Evolutionary conservation across 208 protist genomes (phyloP), one percentile per base, ranked within the genome.

Genomic region (Wallacemonas sp.): DNA sequence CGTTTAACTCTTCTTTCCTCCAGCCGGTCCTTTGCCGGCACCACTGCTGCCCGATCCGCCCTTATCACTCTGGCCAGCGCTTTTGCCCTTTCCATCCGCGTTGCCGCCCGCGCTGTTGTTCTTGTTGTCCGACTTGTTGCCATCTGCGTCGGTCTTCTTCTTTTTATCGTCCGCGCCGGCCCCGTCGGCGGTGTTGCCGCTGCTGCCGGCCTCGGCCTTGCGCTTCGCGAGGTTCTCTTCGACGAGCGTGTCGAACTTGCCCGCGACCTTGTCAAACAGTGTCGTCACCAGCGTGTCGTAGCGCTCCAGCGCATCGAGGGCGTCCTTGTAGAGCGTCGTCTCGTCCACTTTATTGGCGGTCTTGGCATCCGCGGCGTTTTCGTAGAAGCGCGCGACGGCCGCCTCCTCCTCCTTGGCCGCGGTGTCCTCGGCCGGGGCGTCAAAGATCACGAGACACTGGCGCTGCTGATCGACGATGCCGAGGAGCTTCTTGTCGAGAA

Each of bases 401-500:
- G 47, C 62, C 21, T 61, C 54, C 48, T 70, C 65, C 56, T 48
- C 56, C 65, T 66, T 41, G 65, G 19, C 52, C 55, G 36, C 32
- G 2, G 30, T 47, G 8, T 57, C 56, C 43, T 78, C 55, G 17
- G 82, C 75, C 11, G 78, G 65, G n/a, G 92, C 88, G 30, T 98
- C 94, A 60, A 97, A 98, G 6, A 98, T 75, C n/a, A 98, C 84
- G 0, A 99, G 80, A 61, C 93, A 98, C 36, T 87, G 76, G 58
- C 92, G 81, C 61, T 93, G 81, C 70, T 97, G 90, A 41, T 97
- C 93, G 11, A 96, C 87, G 33, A 95, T 95, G 12, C 98, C 98
- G 36, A 74, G 68, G 43, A 99, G 89, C 75, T 99, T 98, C 38
- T 98, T 92, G 80, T 99, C 98, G 0, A 99, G 81, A 69, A 99